Evolutionary conservation across 495 filamentous ascomycete species (phyloP).

Genomic region (Talaromyces ruber): DNA sequence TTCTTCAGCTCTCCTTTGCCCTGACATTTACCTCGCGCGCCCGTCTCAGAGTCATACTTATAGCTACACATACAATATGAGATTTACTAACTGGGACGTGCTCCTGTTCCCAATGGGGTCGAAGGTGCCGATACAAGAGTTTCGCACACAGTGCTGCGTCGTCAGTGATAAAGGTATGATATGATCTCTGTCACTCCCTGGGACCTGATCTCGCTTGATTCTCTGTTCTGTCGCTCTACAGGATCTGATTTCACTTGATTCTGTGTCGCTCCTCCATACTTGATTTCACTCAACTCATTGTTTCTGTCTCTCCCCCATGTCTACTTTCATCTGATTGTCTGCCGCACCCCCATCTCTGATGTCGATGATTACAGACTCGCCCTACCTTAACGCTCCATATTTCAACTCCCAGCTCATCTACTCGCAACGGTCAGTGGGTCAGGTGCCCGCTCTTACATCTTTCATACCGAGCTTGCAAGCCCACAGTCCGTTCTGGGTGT

Average conservation of each 20-base stretch:
- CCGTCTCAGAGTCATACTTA: too few species aligned
- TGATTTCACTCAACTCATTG: not conserved
- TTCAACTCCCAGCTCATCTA: conserved; percentile 18
- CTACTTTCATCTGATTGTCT: not conserved
- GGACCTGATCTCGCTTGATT: not conserved
- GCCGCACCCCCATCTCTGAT: not conserved
- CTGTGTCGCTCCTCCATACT: not conserved
- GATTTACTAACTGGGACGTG: conserved; percentile 80
- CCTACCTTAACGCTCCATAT: conserved; percentile 25
- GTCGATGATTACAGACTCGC: conserved; percentile 18
- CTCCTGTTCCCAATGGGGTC: conserved; percentile 63
- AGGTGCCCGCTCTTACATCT: conserved; percentile 63
- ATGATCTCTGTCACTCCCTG: not conserved
- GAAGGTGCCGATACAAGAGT: conserved; percentile 72
- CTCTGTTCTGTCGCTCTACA: not conserved
- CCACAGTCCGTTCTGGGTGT: conserved; percentile 61
- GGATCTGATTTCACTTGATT: not conserved
- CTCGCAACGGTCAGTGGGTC: conserved; percentile 25
- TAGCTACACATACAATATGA: conserved; percentile 58
- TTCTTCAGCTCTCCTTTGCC: too few species aligned
- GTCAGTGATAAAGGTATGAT: conserved; percentile 55
- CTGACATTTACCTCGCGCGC: too few species aligned
- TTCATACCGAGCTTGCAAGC: conserved; percentile 62
- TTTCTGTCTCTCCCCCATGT: not conserved
- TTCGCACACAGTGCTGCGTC: conserved; percentile 75